Evolutionary conservation across 2,329 filamentous ascomycete genomes (phyloP), one percentile per base, ranked within the genome.

Genomic region (Penicillium crustosum): DNA sequence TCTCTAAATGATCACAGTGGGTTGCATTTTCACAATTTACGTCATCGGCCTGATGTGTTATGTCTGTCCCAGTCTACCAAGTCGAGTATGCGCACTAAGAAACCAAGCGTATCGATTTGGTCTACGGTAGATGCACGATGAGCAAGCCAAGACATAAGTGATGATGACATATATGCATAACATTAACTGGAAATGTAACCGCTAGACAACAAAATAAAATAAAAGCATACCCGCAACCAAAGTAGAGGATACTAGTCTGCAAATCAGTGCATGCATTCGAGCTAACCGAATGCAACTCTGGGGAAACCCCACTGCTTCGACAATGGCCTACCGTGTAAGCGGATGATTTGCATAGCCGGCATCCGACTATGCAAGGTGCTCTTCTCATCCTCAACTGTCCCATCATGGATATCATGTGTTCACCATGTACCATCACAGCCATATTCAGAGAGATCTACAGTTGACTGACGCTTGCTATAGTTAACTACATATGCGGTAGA

Each of bases 61-160:
- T 77, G 67, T 75, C 77, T 6, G 82, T 88, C 3, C 86, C 85
- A 3, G 80, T 85, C 35, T 88, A 88, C 68, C 85, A 87, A 57
- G 82, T 85, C 10, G 86, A 88, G 68, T 81, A 83, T 53, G 84
- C 85, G 0, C 79, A 84, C 63, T 80, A 75, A 38, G 81, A 84
- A 70, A 83, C 82, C 0, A 83, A 81, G 64, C 83, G 85, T 62
- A 85, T 86, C 57, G 82, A 85, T 63, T 63, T 82, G 25, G 72
- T 85, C 2, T 86, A 86, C 67, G 82, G 81, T 0, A 82, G 82
- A 43, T 71, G 78, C 12, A 79, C 79, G 2, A 61, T 79, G n/a
- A 80, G 80, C 12, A 48, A 48, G 29, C 77, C 82, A 48, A 80
- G 1, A 75, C 79, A 38, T 72, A 80, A 48, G 53, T 61, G 10